Percentiles rank a stretch among this genome's conserved stretches.
These are phyloP conservation scores for Vaccinium darrowii DNA, from an alignment of 148 eudicot species.

Conservation along the genomic window DNA sequence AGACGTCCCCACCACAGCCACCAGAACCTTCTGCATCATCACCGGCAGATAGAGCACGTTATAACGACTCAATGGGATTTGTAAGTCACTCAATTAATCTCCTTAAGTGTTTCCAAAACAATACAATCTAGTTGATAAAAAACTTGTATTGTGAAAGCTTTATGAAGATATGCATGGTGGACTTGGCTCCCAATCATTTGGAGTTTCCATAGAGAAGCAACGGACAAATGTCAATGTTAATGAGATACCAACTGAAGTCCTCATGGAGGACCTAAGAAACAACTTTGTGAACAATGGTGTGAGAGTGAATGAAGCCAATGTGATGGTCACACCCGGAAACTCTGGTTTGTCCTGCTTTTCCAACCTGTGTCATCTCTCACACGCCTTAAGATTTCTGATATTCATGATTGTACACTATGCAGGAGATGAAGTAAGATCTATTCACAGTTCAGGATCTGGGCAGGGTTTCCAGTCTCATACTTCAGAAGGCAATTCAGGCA, in stretches of 20 bases:
- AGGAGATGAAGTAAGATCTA: slow-evolving; percentile 53
- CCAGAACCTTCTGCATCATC: slow-evolving; percentile 68
- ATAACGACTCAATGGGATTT: slow-evolving; percentile 42
- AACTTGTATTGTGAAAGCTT: slow-evolving; percentile 40
- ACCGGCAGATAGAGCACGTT: slow-evolving; percentile 37
- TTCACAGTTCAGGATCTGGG: slow-evolving; percentile 64
- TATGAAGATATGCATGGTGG: slow-evolving; percentile 47
- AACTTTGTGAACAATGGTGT: slow-evolving; percentile 24
- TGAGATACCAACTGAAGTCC: slow-evolving; percentile 30
- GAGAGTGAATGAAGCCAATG: slow-evolving; percentile 30
- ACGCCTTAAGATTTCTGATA: not conserved
- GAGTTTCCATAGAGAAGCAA: slow-evolving; percentile 44
- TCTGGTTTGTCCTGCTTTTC: slow-evolving; percentile 41
- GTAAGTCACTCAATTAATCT: slow-evolving; percentile 36
- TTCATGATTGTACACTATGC: slow-evolving; percentile 5
- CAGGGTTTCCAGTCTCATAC: slow-evolving; percentile 39
- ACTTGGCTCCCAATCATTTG: slow-evolving; percentile 32
- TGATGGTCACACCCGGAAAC: slow-evolving; percentile 48
- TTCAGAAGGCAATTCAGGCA: slow-evolving; percentile 56
- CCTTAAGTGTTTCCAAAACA: not conserved
- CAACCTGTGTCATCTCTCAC: not conserved
- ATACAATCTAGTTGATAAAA: not conserved
- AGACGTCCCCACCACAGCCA: slow-evolving; percentile 43
- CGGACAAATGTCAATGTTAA: slow-evolving; percentile 26
- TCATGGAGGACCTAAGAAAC: slow-evolving; percentile 33